These are phyloP conservation scores for Ustilago shanxiensis DNA, from an alignment of 1,284 basidiomycete species.

Conservation along the genomic window DNA sequence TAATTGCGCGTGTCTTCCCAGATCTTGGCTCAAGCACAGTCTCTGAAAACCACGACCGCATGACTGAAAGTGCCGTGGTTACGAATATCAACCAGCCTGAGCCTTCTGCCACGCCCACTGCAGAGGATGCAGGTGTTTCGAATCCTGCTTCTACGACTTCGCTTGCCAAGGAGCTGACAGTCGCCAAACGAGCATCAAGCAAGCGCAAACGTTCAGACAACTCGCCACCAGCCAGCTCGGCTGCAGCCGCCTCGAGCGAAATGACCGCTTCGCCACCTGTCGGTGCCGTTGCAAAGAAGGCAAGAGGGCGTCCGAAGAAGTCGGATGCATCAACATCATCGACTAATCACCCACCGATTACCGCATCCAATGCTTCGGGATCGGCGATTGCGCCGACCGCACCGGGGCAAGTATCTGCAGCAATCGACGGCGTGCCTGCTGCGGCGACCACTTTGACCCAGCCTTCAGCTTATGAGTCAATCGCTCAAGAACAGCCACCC, in stretches of 20 bases:
- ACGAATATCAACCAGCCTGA: neutral
- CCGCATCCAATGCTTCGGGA: neutral
- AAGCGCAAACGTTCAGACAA: constrained; percentile 32
- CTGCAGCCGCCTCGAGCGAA: neutral
- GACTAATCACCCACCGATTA: neutral
- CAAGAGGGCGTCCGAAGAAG: constrained; percentile 1
- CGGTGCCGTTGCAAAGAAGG: constrained; percentile 26
- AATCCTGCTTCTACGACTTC: neutral
- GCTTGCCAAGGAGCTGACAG: neutral
- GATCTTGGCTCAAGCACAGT: neutral
- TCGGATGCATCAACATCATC: constrained; percentile 1
- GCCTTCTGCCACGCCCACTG: neutral
- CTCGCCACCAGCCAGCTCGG: constrained; percentile 14
- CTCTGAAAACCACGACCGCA: neutral
- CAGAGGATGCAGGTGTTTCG: neutral
- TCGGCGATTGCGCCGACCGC: neutral
- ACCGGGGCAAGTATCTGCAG: neutral
- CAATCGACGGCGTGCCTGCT: neutral
- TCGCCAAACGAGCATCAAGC: constrained; percentile 6
- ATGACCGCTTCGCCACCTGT: constrained; percentile 16
- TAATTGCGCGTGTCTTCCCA: constrained; percentile 10
- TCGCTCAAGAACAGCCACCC: neutral
- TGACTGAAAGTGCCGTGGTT: neutral
- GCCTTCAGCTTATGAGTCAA: neutral
- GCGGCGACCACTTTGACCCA: neutral